Evolutionary conservation across 371 early-diverging fungal species (phyloP), one percentile per base, ranked within the genome.

Genomic region (Mucor racemosus): DNA sequence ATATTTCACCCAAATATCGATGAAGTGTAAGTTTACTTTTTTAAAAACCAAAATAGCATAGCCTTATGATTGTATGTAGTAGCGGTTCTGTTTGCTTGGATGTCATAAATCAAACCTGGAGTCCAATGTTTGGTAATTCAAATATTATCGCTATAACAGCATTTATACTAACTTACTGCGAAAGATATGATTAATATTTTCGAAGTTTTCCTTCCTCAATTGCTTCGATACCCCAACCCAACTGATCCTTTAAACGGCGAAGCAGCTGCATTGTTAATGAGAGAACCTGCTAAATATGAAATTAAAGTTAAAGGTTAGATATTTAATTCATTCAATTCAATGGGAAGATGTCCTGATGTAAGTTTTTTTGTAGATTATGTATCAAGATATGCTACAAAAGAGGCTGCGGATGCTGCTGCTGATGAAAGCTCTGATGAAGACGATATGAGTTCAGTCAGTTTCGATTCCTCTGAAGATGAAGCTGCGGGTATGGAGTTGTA

Each of bases 1-100:
- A 98, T 99, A 68, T 99, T 97, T 81, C 99, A 99, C 75, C 99
- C 99, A 38, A 99, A 99, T 82, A 98, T 99, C 67, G 99, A 99
- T 83, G 99, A 99, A 84, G 84, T 97, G 91, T 95, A 79, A 81
- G 90, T 85, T 5, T 10, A 5, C 6, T 4, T 35, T 3, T 17
- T 9, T 19, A 33, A 33, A 31, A 21, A 14, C 10, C 57, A 6
- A 31, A 46, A 40, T 17, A 3, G n/a, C 39, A 17, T 9, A 17
- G 7, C 26, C 58, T 60, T 31, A 11, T 19, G 35, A 42, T 21
- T 40, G 4, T 55, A n/a, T 58, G 34, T 41, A 95, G 93, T 74
- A 97, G 97, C 75, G 99, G 99, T 26, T 96, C 97, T 7, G 98
- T 99, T 38, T 99, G 99, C 77, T 82, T 99, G 68, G 99, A 99